Evolutionary conservation across 768 basidiomycete species (phyloP).

Genomic region (Collybia mongolica): DNA sequence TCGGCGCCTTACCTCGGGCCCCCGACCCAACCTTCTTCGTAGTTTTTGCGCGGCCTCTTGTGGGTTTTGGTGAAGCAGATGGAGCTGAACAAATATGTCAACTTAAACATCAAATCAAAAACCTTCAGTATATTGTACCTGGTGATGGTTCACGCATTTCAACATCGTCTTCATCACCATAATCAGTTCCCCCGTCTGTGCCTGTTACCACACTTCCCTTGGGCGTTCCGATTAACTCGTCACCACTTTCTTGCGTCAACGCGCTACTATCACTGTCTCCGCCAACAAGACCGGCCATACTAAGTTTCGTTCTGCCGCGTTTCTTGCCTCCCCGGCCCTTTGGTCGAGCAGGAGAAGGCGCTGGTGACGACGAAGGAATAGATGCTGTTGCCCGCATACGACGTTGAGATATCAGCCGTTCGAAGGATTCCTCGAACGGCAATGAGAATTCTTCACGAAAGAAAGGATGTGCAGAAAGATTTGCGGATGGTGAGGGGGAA

Average conservation of each 20-base stretch:
- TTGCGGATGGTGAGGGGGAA: conserved; percentile 69
- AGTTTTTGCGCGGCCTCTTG: conserved; percentile 31
- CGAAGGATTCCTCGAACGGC: conserved; percentile 59
- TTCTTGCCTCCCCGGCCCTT: conserved; percentile 31
- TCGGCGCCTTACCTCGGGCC: conserved; percentile 25
- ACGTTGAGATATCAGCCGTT: conserved; percentile 57
- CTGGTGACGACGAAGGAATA: conserved; percentile 59
- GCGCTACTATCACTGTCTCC: conserved; percentile 87
- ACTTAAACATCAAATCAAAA: not conserved
- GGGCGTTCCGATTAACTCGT: conserved; percentile 63
- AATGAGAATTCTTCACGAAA: conserved; percentile 70
- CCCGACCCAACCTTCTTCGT: conserved; percentile 23
- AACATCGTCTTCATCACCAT: conserved; percentile 63
- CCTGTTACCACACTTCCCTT: conserved; percentile 68
- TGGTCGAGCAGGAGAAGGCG: conserved; percentile 29
- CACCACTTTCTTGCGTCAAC: conserved; percentile 79
- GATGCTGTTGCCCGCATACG: conserved; percentile 67
- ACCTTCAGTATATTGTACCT: conserved; percentile 37
- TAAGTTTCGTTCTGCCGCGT: conserved; percentile 51
- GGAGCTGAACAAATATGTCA: conserved; percentile 21
- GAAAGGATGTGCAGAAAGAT: conserved; percentile 67
- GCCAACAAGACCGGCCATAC: conserved; percentile 71
- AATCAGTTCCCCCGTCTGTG: conserved; percentile 70
- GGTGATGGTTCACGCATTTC: conserved; percentile 60
- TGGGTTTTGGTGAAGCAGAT: conserved; percentile 36